phyloP scores from a whole-genome alignment of 768 basidiomycete genomes.

The Auriscalpium microsporum region DNA sequence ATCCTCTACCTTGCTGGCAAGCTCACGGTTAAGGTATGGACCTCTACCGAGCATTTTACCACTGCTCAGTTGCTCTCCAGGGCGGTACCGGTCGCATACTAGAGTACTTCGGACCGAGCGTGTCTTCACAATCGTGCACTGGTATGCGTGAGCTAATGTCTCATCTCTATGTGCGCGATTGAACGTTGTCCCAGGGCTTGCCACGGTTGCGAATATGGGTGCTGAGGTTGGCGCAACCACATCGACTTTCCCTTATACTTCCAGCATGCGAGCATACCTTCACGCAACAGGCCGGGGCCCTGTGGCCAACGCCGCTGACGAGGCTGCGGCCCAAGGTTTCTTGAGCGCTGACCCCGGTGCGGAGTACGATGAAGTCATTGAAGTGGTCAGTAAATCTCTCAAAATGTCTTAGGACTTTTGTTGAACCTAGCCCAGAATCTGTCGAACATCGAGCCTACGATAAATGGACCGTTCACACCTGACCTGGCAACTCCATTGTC shows the following conservation, averaged over 20 bases:
- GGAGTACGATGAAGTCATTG: constrained; percentile 91
- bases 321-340: constrained; percentile 71
- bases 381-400: constrained; percentile 54
- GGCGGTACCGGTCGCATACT: constrained; percentile 94
- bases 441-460: constrained; percentile 80
- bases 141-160: constrained; percentile 33
- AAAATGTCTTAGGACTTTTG: neutral
- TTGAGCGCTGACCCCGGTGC: constrained; percentile 77
- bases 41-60: neutral
- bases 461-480: constrained; percentile 97
- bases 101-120: constrained; percentile 95
- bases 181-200: constrained; percentile 46
- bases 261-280: constrained; percentile 84
- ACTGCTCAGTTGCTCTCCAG: constrained; percentile 27
- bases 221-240: constrained; percentile 99
- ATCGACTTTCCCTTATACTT: constrained; percentile 93
- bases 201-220: constrained; percentile 98
- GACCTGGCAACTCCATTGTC: constrained; percentile 93
- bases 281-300: constrained; percentile 81
- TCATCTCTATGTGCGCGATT: neutral
- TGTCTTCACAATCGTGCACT: constrained; percentile 84
- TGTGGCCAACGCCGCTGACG: constrained; percentile 81
- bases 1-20: constrained; percentile 92
- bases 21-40: constrained; percentile 80
- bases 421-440: constrained; percentile 49